These are phyloP conservation scores for Dioscorea zingiberensis DNA, from an alignment of 106 monocot genomes.

Conservation along the genomic window DNA sequence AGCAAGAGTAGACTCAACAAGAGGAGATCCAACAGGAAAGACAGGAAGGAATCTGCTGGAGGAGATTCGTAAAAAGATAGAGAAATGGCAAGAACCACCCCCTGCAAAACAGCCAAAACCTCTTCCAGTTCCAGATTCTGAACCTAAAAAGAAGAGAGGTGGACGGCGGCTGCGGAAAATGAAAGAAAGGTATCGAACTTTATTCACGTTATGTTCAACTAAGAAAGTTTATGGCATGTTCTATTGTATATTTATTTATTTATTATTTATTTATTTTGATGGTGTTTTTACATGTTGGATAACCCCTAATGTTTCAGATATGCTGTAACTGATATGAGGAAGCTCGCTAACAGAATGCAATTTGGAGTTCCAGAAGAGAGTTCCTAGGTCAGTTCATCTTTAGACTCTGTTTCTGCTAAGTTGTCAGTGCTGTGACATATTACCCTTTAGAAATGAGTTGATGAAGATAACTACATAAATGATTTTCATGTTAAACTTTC, in stretches of 20 bases:
- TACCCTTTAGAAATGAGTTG: too few species aligned
- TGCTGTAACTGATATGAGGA: slow-evolving; percentile 94
- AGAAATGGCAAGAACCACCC: slow-evolving; percentile 99
- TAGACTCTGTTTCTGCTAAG: neutral
- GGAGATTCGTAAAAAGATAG: slow-evolving; percentile 84
- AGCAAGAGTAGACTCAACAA: slow-evolving; percentile 74
- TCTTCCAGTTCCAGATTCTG: slow-evolving; percentile 92
- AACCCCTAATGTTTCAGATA: slow-evolving; percentile 47
- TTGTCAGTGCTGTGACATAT: too few species aligned
- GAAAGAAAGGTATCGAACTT: slow-evolving; percentile 73
- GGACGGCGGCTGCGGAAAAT: slow-evolving; percentile 76
- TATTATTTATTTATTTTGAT: neutral
- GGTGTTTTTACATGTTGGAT: slow-evolving; percentile 1
- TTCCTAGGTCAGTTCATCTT: slow-evolving; percentile 36
- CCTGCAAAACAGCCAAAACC: slow-evolving; percentile 97
- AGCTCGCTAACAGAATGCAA: slow-evolving; percentile 91
- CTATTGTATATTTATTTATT: slow-evolving; percentile 8
- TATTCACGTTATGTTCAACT: neutral
- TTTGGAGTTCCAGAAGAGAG: slow-evolving; percentile 96
- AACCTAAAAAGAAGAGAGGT: slow-evolving; percentile 97
- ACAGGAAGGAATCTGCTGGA: slow-evolving; percentile 68
- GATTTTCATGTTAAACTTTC: too few species aligned
- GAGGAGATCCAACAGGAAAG: slow-evolving; percentile 87
- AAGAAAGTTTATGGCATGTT: neutral
- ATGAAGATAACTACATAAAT: too few species aligned